These are phyloP conservation scores for Biscogniauxia marginata DNA, from an alignment of 2,329 filamentous ascomycete genomes.

Conservation along the genomic window DNA sequence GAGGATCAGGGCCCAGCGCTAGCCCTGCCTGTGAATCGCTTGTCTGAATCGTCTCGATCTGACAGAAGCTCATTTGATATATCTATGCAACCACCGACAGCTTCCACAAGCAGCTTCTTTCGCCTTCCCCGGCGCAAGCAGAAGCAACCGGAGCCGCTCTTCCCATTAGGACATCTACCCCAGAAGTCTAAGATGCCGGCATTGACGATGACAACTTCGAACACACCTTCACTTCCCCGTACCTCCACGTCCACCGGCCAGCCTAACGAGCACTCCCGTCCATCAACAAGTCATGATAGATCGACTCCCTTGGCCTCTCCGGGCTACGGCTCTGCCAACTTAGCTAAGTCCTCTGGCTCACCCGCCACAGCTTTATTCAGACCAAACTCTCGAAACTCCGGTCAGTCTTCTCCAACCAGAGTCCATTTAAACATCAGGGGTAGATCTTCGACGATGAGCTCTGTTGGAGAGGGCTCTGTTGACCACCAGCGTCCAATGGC, in stretches of 20 bases:
- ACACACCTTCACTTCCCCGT: constrained; percentile 44
- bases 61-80: constrained; percentile 75
- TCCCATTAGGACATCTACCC: constrained; percentile 83
- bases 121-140: constrained; percentile 74
- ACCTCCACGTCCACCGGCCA: constrained; percentile 32
- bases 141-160: constrained; percentile 73
- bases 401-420: constrained; percentile 68
- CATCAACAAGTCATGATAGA: constrained; percentile 30
- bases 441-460: constrained; percentile 88
- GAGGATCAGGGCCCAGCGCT: constrained; percentile 62
- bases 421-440: constrained; percentile 62
- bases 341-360: constrained; percentile 38
- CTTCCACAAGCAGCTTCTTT: constrained; percentile 74
- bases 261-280: constrained; percentile 24
- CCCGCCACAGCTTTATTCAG: constrained; percentile 51
- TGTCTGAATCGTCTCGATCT: constrained; percentile 87
- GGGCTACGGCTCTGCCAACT: constrained; percentile 27
- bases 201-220: constrained; percentile 36
- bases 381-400: constrained; percentile 49
- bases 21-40: constrained; percentile 61
- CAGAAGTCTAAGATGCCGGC: constrained; percentile 57
- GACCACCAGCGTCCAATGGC: constrained; percentile 67
- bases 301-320: constrained; percentile 38
- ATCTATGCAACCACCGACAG: constrained; percentile 56
- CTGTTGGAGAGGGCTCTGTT: constrained; percentile 68